Base-by-base conservation (phyloP, 2,329 filamentous ascomycete genomes). In the Acarospora socialis region DNA sequence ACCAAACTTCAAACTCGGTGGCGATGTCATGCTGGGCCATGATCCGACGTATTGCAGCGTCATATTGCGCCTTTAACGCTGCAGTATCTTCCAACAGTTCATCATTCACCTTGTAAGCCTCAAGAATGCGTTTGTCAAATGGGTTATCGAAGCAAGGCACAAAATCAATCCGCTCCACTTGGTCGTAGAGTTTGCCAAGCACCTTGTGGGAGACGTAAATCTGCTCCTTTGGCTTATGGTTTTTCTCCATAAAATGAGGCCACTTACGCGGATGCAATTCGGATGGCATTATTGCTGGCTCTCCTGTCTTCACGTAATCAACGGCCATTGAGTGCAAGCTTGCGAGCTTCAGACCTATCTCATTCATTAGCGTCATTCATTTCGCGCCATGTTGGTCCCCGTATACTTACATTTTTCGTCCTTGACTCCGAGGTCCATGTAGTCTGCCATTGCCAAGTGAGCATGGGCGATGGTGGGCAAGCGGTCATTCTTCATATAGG, bases 1-100 rank as follows among this genome's bases (percentile, higher is more conserved):
- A 78, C 74, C 78, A 94, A 7, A 92, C 70, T 53, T 98, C 90
- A 43, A 93, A 94, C 46, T 98, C 90, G 0, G 81, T 92, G 12
- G 61, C 57, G 34, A 95, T 79, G 25, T 79, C 78, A 43, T 84
- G 73, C 46, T 93, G 86, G 2, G 74, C 77, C 73, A 95, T 86
- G 34, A 94, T 65, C 1, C 84, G 71, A 8, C 70, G 71, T 46
- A 95, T 66, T 0, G 73, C 68, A 10, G 68, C 66, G 46, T 98
- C 90, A 43, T 95, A 94, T 18, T 77, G 61, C 0, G 47, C 49
- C 54, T 98, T 98, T 46, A 93, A 58, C 7, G 66, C 58, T 4
- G 63, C 61, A 0, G 77, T 81, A 28, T 63, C 61, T 3, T 63
- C 50, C 10, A 92, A 54, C 1, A 73, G 52, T 0, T 62, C 52